Conservation (phyloP, 73 alveolate species). For the Paramecium sexaurelia region DNA sequence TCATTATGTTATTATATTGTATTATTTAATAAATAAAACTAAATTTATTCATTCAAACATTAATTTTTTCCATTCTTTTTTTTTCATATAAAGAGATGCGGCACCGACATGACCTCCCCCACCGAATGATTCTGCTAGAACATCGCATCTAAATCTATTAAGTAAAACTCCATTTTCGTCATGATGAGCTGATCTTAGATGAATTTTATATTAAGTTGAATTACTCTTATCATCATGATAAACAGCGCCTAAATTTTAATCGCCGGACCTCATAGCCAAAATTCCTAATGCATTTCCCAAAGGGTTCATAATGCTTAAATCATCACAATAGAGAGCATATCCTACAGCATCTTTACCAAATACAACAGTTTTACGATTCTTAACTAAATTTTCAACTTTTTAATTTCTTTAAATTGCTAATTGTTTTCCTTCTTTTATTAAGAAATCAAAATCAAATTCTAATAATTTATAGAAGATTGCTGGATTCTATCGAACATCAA, state of each 20-base stretch:
- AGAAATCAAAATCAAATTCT: neutral
- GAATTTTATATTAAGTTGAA: neutral
- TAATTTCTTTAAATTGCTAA: neutral
- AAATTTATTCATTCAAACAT: conserved; percentile 41
- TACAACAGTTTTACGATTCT: conserved; percentile 18
- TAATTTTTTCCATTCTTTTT: conserved; percentile 37
- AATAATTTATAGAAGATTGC: neutral
- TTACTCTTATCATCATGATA: conserved; percentile 16
- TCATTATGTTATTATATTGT: no score
- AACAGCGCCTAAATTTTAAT: conserved; percentile 47
- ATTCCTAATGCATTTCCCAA: conserved; percentile 11
- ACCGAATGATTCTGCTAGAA: conserved; percentile 2
- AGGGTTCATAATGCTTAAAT: conserved; percentile 41
- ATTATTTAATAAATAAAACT: no score
- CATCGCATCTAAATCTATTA: conserved; percentile 28
- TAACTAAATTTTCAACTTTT: neutral
- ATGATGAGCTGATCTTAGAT: conserved; percentile 57
- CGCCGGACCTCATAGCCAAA: conserved; percentile 17
- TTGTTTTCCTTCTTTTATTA: neutral
- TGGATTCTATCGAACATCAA: neutral
- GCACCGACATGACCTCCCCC: conserved; percentile 61
- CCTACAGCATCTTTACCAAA: conserved; percentile 22
- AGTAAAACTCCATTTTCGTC: neutral
- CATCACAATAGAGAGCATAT: conserved; percentile 43
- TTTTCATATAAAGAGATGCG: conserved; percentile 5